A percentile compares a stretch with the other conserved stretches of the same genome.
Conservation (phyloP, 108 stramenopile genomes). For the Pseudonitzschia delicatissima region DNA sequence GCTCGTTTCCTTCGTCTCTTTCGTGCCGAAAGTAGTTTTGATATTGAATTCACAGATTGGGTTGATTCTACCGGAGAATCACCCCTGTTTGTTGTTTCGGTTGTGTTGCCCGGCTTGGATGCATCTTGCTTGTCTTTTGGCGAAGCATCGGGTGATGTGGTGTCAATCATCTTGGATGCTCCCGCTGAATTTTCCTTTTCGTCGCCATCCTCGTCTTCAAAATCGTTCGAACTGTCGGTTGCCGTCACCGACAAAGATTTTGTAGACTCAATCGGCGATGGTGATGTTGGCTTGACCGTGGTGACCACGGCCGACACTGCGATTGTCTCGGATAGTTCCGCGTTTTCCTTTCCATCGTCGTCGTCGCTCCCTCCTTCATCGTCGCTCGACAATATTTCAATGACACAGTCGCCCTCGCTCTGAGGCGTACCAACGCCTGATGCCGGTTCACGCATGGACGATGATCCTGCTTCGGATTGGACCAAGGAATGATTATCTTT, state of each 20-base stretch:
- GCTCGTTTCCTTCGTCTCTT: not conserved
- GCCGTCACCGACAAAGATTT: not conserved
- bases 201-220: not conserved
- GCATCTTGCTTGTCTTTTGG: not conserved
- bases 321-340: not conserved
- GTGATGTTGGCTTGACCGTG: not conserved
- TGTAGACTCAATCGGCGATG: conserved; percentile 9
- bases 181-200: not conserved
- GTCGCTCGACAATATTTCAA: not conserved
- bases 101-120: not conserved
- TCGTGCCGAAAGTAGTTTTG: not conserved
- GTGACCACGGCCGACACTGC: not conserved
- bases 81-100: too few species aligned
- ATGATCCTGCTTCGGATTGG: not conserved
- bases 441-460: not conserved
- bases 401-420: not conserved
- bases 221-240: not conserved
- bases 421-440: not conserved
- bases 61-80: too few species aligned
- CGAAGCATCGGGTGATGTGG: not conserved
- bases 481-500: not conserved
- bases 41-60: not conserved
- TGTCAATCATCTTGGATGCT: not conserved
- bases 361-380: not conserved
- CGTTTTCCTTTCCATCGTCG: not conserved